These are phyloP conservation scores for Penicillium macrosclerotiorum DNA, from an alignment of 495 filamentous ascomycete species.

Conservation along the genomic window DNA sequence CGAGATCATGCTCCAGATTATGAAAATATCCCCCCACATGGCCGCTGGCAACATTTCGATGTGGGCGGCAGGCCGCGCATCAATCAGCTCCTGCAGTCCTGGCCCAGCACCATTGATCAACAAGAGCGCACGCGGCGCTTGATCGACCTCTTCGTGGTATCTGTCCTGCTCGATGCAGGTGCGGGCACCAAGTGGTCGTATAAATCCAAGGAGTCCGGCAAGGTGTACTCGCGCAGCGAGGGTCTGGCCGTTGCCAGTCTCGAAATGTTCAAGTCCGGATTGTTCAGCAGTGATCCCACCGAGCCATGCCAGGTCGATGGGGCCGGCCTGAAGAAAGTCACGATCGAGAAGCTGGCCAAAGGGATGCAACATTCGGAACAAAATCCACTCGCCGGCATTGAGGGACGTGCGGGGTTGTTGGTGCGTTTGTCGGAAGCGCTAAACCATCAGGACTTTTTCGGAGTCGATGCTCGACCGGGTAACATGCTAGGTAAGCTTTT, in stretches of 20 bases:
- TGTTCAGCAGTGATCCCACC: constrained; percentile 78
- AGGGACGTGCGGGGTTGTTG: constrained; percentile 80
- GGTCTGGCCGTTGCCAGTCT: constrained; percentile 90
- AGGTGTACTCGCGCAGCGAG: constrained; percentile 80
- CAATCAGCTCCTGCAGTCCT: constrained; percentile 62
- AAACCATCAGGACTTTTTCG: constrained; percentile 81
- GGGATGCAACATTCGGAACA: constrained; percentile 79
- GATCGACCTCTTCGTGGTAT: constrained; percentile 67
- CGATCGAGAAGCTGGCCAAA: constrained; percentile 67
- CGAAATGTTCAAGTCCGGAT: constrained; percentile 96
- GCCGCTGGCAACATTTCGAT: constrained; percentile 72
- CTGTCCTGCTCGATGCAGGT: constrained; percentile 66
- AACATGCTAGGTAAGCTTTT: constrained; percentile 81
- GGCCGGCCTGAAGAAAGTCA: constrained; percentile 71
- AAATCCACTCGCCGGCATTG: constrained; percentile 84
- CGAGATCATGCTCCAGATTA: constrained; percentile 88
- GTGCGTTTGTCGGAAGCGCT: constrained; percentile 74
- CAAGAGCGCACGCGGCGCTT: constrained; percentile 63
- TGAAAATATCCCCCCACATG: constrained; percentile 70
- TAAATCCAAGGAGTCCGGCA: constrained; percentile 86
- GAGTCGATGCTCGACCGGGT: constrained; percentile 79
- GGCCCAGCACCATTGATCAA: constrained; percentile 59
- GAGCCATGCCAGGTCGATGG: constrained; percentile 91
- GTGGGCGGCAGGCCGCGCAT: constrained; percentile 66
- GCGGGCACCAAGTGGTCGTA: constrained; percentile 73